These are phyloP conservation scores for Quercus dentata DNA, from an alignment of 306 rosid genomes.

Conservation along the genomic window DNA sequence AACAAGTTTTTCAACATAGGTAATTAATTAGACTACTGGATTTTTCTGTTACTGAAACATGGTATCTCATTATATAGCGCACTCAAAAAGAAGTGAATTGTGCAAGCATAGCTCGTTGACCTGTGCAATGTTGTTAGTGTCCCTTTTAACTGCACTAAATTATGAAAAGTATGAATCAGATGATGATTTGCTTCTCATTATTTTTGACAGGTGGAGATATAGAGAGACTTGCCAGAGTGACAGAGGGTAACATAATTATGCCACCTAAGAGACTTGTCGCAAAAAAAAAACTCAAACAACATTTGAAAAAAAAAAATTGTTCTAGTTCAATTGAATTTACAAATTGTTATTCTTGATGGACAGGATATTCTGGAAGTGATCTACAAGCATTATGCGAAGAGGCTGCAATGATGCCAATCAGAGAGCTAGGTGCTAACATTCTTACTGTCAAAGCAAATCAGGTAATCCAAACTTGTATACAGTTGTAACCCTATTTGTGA, in stretches of 20 bases:
- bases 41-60: neutral
- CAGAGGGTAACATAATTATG: slow-evolving; percentile 54
- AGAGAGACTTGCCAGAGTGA: slow-evolving; percentile 75
- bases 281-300: neutral
- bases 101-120: neutral
- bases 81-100: neutral
- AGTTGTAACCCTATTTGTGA: neutral
- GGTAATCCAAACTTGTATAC: slow-evolving; percentile 39
- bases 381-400: slow-evolving; percentile 98
- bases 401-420: slow-evolving; percentile 99
- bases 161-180: neutral
- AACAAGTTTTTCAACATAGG: neutral
- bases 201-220: slow-evolving; percentile 65
- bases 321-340: neutral
- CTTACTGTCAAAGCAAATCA: slow-evolving; percentile 81
- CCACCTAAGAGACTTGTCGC: neutral
- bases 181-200: slow-evolving; percentile 8
- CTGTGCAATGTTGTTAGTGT: neutral
- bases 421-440: slow-evolving; percentile 87
- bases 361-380: slow-evolving; percentile 98
- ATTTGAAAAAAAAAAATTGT: neutral
- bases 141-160: neutral
- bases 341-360: slow-evolving; percentile 12
- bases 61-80: neutral
- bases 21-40: neutral